Percentiles rank a stretch among this genome's conserved stretches.
Conservation (phyloP, 257 asterid genomes). For the Nicotiana noctiflora region DNA sequence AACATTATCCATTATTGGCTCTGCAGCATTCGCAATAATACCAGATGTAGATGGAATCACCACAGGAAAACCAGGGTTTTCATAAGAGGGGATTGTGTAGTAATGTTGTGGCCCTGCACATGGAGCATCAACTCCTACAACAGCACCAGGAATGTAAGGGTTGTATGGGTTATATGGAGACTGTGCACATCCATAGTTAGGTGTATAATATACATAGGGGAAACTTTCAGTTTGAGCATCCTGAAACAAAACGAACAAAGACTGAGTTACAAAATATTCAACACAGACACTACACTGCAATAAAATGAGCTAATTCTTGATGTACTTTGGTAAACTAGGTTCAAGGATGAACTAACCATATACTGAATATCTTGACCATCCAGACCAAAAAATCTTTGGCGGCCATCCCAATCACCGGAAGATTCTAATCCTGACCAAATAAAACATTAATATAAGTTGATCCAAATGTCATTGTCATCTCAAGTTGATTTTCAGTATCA, state of each 20-base stretch:
- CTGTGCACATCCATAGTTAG: constrained; percentile 64
- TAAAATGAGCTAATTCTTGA: not conserved
- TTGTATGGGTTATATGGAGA: constrained; percentile 44
- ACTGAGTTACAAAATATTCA: not conserved
- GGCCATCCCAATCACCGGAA: constrained; percentile 71
- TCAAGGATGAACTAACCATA: constrained; percentile 42
- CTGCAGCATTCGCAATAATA: constrained; percentile 35
- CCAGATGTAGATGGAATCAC: constrained; percentile 48
- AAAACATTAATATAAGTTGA: not conserved
- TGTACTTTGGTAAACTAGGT: not conserved
- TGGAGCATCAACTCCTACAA: constrained; percentile 65
- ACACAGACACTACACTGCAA: not conserved
- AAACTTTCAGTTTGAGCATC: constrained; percentile 56
- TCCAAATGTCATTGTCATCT: not conserved
- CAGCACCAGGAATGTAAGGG: constrained; percentile 94
- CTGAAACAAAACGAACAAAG: constrained; percentile 34
- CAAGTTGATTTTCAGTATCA: not conserved
- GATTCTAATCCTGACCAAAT: constrained; percentile 62
- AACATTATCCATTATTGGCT: constrained; percentile 26
- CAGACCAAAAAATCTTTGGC: constrained; percentile 44
- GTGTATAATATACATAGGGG: constrained; percentile 57
- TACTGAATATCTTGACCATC: constrained; percentile 62
- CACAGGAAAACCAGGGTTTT: constrained; percentile 43
- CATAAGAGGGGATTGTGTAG: constrained; percentile 57
- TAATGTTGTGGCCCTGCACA: constrained; percentile 53